Conservation (phyloP, 257 asterid species). For the Handroanthus guayacan region DNA sequence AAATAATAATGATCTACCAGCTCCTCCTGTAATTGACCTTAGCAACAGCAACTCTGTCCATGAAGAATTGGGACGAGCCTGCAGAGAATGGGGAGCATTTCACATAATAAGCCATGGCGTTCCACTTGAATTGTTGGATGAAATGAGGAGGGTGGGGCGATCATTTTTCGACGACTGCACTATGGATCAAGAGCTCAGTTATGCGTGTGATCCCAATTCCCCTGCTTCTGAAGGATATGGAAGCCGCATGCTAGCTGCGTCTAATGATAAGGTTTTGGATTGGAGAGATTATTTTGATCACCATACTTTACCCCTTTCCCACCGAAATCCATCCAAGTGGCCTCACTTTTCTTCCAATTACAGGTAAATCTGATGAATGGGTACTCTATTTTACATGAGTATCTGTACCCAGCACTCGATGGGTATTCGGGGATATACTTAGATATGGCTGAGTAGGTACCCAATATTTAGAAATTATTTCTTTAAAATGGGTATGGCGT, state of each 20-base stretch:
- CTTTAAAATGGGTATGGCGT: too few species aligned
- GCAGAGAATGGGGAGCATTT: slow-evolving; percentile 92
- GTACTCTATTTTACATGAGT: too few species aligned
- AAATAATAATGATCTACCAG: slow-evolving; percentile 7
- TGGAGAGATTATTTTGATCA: slow-evolving; percentile 97
- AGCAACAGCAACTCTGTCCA: slow-evolving; percentile 33
- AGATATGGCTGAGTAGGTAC: too few species aligned
- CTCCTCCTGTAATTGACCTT: slow-evolving; percentile 61
- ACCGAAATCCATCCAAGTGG: slow-evolving; percentile 76
- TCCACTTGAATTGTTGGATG: slow-evolving; percentile 55
- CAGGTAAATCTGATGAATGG: slow-evolving; percentile 51
- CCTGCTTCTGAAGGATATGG: slow-evolving; percentile 97
- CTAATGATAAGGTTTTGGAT: slow-evolving; percentile 77
- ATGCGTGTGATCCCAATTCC: slow-evolving; percentile 64
- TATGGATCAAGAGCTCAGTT: slow-evolving; percentile 65
- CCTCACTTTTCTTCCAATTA: slow-evolving; percentile 72
- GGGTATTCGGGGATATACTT: too few species aligned
- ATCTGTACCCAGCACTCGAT: too few species aligned
- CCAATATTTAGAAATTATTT: too few species aligned
- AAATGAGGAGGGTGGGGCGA: slow-evolving; percentile 60
- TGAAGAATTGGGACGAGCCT: slow-evolving; percentile 55
- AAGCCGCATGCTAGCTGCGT: slow-evolving; percentile 78
- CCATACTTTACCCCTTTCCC: slow-evolving; percentile 77
- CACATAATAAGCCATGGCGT: slow-evolving; percentile 80
- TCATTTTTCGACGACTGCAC: slow-evolving; percentile 67